Base-by-base conservation (phyloP, 2,329 filamentous ascomycete genomes). In the Aspergillus fumigatus region DNA sequence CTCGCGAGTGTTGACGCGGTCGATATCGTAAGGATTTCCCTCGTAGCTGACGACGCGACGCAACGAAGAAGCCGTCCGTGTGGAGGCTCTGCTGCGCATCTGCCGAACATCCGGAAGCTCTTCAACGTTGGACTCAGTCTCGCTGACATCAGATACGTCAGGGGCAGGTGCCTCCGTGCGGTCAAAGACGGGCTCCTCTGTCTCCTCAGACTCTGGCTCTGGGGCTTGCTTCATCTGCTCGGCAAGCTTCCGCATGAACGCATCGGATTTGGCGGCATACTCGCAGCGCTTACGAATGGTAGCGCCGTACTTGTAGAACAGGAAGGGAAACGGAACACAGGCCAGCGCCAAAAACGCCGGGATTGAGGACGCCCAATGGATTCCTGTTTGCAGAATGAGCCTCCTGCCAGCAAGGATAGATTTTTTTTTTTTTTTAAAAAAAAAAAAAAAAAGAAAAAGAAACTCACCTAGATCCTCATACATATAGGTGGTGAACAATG, bases 351-450 rank as follows among this genome's bases (percentile, higher is more conserved):
- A 59, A 57, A 79, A 79, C 0, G 71, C 78, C 0, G 75, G 75
- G 21, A 80, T 68, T 19, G 70, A 74, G 7, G 72, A 74, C 1
- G 77, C 77, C 77, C 77, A 79, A 54, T 78, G 74, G 17, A 79
- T 75, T 1, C 77, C 41, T 45, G 19, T 35, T 35, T 38, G 17
- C 32, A 38, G 14, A 17, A 38, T 38, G 17, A 38, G 32, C 32
- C 32, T 7, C 14, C 17, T 38, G 32, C n/a, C 32, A 17, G 32
- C 14, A 38, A 38, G 14, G 5, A 17, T 23, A 45, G 1, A 19
- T 21, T 23, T 10, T n/a, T n/a, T n/a, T n/a, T n/a, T n/a, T n/a
- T n/a, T n/a, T n/a, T n/a, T n/a, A n/a, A n/a, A n/a, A n/a, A n/a
- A n/a, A n/a, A n/a, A n/a, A n/a, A n/a, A n/a, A n/a, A n/a, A n/a